These are phyloP conservation scores for Magnaporthiopsis incrustans DNA, from an alignment of 2,329 filamentous ascomycete genomes.

Conservation along the genomic window DNA sequence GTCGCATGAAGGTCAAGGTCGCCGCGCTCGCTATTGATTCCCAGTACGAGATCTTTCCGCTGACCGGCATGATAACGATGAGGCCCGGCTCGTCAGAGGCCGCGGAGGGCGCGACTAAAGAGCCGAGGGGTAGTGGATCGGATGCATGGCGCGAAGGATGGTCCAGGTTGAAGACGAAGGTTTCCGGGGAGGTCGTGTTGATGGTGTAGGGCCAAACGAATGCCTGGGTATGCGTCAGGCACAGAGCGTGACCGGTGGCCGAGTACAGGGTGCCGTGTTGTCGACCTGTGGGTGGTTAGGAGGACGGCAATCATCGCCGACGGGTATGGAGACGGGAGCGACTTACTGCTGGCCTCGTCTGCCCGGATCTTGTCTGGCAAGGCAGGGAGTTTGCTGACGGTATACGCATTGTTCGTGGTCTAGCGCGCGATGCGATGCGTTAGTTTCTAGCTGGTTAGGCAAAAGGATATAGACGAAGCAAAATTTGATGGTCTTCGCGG, in stretches of 20 bases:
- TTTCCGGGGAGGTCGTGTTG: conserved; percentile 61
- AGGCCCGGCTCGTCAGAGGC: conserved; percentile 76
- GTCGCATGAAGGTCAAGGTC: conserved; percentile 72
- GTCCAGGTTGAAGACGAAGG: conserved; percentile 73
- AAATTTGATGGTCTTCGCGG: neutral
- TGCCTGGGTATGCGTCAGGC: conserved; percentile 72
- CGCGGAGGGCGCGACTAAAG: conserved; percentile 71
- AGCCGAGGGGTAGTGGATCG: conserved; percentile 73
- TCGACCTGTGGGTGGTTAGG: conserved; percentile 34
- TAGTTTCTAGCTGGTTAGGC: conserved; percentile 8
- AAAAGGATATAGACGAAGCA: neutral
- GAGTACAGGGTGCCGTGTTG: conserved; percentile 61
- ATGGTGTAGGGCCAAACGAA: conserved; percentile 84
- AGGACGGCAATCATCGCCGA: conserved; percentile 1
- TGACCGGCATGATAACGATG: conserved; percentile 75
- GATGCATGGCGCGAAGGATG: conserved; percentile 57
- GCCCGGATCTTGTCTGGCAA: conserved; percentile 69
- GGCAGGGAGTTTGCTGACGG: conserved; percentile 74
- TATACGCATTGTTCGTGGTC: conserved; percentile 80
- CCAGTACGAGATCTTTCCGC: conserved; percentile 86
- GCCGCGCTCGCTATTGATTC: conserved; percentile 88
- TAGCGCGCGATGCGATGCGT: conserved; percentile 26
- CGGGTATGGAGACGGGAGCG: neutral
- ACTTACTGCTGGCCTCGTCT: conserved; percentile 53
- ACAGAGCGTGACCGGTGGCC: conserved; percentile 65